Evolutionary conservation across 345 rosid species (phyloP), one percentile per base, ranked within the genome.

Genomic region (Odontarrhena argentea): DNA sequence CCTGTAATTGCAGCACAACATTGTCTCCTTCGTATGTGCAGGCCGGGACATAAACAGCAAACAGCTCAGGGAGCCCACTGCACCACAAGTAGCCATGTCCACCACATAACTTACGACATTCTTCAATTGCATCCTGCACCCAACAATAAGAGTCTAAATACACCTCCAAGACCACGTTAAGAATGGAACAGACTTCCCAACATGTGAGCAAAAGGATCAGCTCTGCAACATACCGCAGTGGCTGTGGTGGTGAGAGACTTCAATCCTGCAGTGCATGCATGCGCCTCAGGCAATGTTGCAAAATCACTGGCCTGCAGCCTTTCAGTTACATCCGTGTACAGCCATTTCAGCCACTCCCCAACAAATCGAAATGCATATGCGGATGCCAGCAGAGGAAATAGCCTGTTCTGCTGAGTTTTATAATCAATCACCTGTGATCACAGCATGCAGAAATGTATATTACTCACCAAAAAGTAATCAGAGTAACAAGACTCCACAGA

Each of bases 1-100:
- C 97, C 96, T 95, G 99, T 66, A 91, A 69, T 34, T 86, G 96
- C 40, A 91, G 81, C 74, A 95, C 99, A 61, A 83, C 51, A 37
- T 95, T 95, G 92, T 95, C 99, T 75, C 99, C 99, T 78, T 95
- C 99, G 25, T 89, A 95, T 3, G 99, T 95, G 64, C 99, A 95
- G 34, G 96, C 88, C 64, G 97, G 97, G 54, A 87, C 84, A 83
- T 88, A 95, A 46, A 89, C 96, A 14, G 99, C 97, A 82, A 95
- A 87, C 53, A 95, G 81, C 79, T 95, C 96, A 8, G 97, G 97
- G 67, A 95, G 97, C 64, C 99, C 99, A 63, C 99, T 91, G 85
- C 88, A 76, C 70, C 80, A 79, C 56, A 95, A 83, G 82, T 95
- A 95, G 36, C 99, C 99, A 77, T 95, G 99, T 59, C 99, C 99